Base-by-base conservation (phyloP, 441 rosid species). In the Populus tomentosa region DNA sequence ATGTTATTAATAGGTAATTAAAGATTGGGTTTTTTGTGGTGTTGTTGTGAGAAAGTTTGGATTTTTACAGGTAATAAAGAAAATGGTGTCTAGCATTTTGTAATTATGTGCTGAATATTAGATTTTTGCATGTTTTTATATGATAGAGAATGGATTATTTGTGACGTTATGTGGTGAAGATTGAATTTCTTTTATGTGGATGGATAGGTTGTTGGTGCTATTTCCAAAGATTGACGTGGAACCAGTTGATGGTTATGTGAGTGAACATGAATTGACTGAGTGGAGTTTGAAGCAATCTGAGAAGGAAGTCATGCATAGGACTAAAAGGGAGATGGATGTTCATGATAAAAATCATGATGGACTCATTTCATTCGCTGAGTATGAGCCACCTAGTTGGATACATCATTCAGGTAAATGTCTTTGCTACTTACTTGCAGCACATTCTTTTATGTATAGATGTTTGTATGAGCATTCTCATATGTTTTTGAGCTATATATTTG, bases 361-460 rank as follows among this genome's bases (percentile, higher is more conserved):
- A 4, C 82, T 87, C 28, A 73, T 94, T 72, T 89, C 99, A 0
- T 96, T 88, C 69, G 80, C 90, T 5, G 97, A 96, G 86, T 96
- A 96, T 56, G 97, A 96, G 73, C 94, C 98, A 4, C 98, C 99
- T 2, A 87, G 87, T 78, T 95, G 99, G 97, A 95, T 87, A 74
- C 91, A 82, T 28, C 88, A 83, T 75, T 77, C 93, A 23, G 95
- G 99, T 95, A 10, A 32, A 53, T 32, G 63, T 75, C 59, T 68
- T 75, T 62, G 5, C 72, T 40, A 18, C 5, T 2, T 32, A 8
- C 65, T 70, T 30, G 6, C 16, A 33, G 69, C 71, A 23, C 67
- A 72, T 72, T 75, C 33, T 61, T 61, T 8, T 61, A 61, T 61
- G 6, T 21, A 21, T 21, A 61, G 65, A 61, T 61, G 65, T 61